Evolutionary conservation across 257 asterid genomes (phyloP).

Genomic region (Solanum peruvianum): DNA sequence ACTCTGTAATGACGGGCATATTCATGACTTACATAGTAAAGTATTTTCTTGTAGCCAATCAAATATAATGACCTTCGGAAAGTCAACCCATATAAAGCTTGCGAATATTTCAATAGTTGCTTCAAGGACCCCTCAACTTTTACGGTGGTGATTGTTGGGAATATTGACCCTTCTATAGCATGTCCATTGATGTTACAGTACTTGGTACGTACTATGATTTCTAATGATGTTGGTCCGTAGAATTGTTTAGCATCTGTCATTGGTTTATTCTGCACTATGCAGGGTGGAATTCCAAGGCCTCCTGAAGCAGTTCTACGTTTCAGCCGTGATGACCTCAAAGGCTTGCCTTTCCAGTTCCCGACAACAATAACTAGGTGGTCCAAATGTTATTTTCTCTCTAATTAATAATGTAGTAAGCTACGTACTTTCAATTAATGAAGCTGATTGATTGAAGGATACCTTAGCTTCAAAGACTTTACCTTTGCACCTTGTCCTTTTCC

Average conservation of each 20-base stretch:
- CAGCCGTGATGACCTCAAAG: conserved; percentile 79
- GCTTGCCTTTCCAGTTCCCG: conserved; percentile 86
- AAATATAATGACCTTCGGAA: conserved; percentile 55
- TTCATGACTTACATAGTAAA: neutral
- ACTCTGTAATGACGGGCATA: neutral
- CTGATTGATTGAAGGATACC: neutral
- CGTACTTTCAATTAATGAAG: neutral
- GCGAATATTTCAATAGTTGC: conserved; percentile 73
- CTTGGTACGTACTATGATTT: conserved; percentile 41
- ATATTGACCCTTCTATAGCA: conserved; percentile 74
- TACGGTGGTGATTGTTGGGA: conserved; percentile 84
- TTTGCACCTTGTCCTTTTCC: neutral
- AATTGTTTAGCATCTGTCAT: conserved; percentile 3
- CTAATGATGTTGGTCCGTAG: neutral
- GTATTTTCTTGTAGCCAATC: conserved; percentile 55
- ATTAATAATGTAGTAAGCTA: neutral
- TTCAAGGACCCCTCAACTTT: conserved; percentile 90
- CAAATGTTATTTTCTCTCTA: neutral
- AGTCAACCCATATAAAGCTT: conserved; percentile 81
- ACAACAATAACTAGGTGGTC: conserved; percentile 58
- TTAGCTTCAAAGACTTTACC: neutral
- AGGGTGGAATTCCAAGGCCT: conserved; percentile 96
- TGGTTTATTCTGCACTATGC: conserved; percentile 11
- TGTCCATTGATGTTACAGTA: conserved; percentile 71
- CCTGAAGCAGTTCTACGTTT: conserved; percentile 51